Base-by-base conservation (phyloP, 495 filamentous ascomycete genomes). In the Hypomontagnella monticulosa region DNA sequence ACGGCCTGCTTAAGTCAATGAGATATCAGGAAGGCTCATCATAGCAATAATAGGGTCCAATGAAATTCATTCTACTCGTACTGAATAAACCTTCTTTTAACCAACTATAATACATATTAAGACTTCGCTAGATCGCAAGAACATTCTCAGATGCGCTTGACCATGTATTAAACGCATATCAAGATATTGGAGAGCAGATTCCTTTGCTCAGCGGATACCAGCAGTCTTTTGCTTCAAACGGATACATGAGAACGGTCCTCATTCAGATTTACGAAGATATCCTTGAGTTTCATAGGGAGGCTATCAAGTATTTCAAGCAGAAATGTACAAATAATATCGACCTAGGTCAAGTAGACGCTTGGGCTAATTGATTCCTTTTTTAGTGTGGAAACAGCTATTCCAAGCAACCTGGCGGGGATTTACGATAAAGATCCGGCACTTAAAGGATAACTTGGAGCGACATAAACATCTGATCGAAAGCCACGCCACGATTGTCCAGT, bases 131-230 rank as follows among this genome's bases (percentile, higher is more conserved):
- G 57, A 34, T 36, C 6, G 33, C 47, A 4, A 40, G 5, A 5
- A 33, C 19, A n/a, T 33, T 19, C 15, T 33, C 34, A 9, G 70
- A 80, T 27, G 72, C 72, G 19, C 75, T 78, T 19, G 72, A 78
- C 44, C 67, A 51, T 12, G 44, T 82, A 4, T 51, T 82, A 3
- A 70, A 77, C 50, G 78, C 79, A n/a, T 80, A 81, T 66, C 52
- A 76, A 46, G 62, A 74, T 16, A 70, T 83, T 57, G 78, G 76
- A 5, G 73, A 81, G 64, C 63, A 67, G 7, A 58, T 83, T 9
- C 75, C 80, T 2, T 47, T 74, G 4, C 60, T 81, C 3, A 15
- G 48, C 36, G 42, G 71, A 50, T 78, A 81, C 60, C 19, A 41
- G 11, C 20, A 60, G 18, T 6, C 19, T 18, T 50, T 50, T 37